phyloP scores from a whole-genome alignment of 2,329 filamentous ascomycete genomes.

The Iodosphaeria phyllophila region DNA sequence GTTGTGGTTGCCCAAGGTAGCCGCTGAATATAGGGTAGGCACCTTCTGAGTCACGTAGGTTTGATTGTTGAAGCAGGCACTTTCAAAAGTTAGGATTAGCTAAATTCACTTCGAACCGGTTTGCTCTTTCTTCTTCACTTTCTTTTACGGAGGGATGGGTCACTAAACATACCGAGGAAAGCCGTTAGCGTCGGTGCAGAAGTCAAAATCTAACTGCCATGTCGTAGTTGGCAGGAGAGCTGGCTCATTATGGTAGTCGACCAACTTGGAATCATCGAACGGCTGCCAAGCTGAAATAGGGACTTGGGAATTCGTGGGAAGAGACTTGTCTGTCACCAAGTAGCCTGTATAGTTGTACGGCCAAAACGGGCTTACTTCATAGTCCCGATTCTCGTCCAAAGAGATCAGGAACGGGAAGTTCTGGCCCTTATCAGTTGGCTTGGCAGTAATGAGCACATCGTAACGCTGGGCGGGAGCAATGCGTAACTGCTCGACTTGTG shows the following conservation, averaged over 20 bases:
- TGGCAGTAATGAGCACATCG: constrained; percentile 24
- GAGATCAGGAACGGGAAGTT: constrained; percentile 25
- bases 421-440: constrained; percentile 13
- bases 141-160: constrained; percentile 2
- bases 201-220: constrained; percentile 35
- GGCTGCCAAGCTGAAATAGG: constrained; percentile 23
- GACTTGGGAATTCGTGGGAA: constrained; percentile 10
- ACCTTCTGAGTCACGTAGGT: constrained; percentile 52
- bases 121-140: too few species aligned
- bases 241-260: constrained; percentile 31
- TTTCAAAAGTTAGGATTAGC: constrained; percentile 2
- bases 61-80: constrained; percentile 40
- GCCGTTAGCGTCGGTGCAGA: constrained; percentile 41
- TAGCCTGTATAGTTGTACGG: constrained; percentile 23
- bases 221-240: constrained; percentile 31
- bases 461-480: constrained; percentile 25
- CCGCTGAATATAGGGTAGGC: constrained; percentile 53
- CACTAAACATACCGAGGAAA: constrained; percentile 30
- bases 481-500: constrained; percentile 18
- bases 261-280: constrained; percentile 41
- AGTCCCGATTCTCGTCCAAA: constrained; percentile 25
- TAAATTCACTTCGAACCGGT: not conserved
- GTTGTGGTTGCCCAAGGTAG: constrained; percentile 31
- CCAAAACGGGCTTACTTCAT: constrained; percentile 13
- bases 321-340: constrained; percentile 18